A percentile compares a stretch with the other conserved stretches of the same genome.
phyloP scores from a whole-genome alignment of 1,139 yeast species.

The Yamadazyma aaseri region DNA sequence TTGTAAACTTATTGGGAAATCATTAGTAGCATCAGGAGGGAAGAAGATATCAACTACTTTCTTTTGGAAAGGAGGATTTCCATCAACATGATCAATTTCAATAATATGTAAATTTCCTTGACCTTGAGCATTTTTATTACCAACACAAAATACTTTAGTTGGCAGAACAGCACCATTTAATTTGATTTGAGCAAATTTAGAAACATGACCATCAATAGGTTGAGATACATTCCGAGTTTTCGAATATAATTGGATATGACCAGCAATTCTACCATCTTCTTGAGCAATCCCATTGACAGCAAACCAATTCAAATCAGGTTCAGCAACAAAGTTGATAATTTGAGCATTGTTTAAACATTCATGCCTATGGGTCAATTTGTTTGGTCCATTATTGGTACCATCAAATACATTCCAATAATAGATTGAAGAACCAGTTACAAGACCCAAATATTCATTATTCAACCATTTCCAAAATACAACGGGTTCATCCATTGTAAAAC shows the following conservation, averaged over 20 bases:
- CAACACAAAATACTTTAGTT: conserved; percentile 87
- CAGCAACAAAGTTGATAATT: conserved; percentile 87
- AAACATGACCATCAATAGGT: conserved; percentile 97
- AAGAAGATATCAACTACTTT: conserved; percentile 90
- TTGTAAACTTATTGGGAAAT: conserved; percentile 94
- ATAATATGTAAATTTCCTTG: conserved; percentile 89
- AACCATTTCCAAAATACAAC: conserved; percentile 98
- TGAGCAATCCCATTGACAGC: conserved; percentile 95
- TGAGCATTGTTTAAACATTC: conserved; percentile 77
- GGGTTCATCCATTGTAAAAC: conserved; percentile 83
- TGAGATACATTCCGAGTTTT: conserved; percentile 89
- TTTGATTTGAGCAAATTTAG: conserved; percentile 76
- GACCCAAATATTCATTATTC: conserved; percentile 67
- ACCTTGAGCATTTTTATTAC: conserved; percentile 81
- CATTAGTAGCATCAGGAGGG: conserved; percentile 95
- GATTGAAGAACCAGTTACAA: conserved; percentile 75
- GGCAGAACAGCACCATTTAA: conserved; percentile 73
- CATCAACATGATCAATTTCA: conserved; percentile 92
- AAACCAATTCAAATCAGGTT: conserved; percentile 84
- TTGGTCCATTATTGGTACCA: conserved; percentile 76
- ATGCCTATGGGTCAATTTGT: conserved; percentile 79
- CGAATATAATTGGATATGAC: conserved; percentile 91
- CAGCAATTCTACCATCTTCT: conserved; percentile 92
- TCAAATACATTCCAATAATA: conserved; percentile 85
- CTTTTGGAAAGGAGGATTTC: conserved; percentile 83